A percentile compares a stretch with the other conserved stretches of the same genome.
Conservation (phyloP, 495 filamentous ascomycete species). For the Tuber indicum region DNA sequence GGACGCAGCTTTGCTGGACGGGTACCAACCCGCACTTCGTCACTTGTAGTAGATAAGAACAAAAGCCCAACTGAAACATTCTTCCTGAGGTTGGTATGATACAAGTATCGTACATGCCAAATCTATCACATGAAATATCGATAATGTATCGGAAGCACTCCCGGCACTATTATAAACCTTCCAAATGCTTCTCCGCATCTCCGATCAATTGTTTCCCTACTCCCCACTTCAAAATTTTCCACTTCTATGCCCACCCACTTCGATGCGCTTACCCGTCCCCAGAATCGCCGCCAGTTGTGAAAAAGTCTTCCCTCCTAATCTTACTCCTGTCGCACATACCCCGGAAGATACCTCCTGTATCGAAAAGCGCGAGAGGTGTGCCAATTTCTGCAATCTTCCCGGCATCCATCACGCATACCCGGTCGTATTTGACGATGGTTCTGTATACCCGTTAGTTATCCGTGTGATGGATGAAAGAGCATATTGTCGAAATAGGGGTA, state of each 20-base stretch:
- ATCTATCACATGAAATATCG: neutral
- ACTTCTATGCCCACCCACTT: neutral
- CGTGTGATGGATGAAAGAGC: conserved; percentile 6
- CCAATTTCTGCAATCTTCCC: conserved; percentile 81
- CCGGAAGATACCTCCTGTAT: conserved; percentile 68
- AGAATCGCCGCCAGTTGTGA: conserved; percentile 8
- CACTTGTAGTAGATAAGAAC: neutral
- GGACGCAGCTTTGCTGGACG: too few relatives aligned
- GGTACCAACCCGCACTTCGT: neutral
- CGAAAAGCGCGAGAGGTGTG: conserved; percentile 64
- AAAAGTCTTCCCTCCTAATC: conserved; percentile 69
- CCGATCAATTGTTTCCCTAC: neutral
- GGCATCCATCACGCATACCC: conserved; percentile 91
- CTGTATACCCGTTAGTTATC: conserved; percentile 3
- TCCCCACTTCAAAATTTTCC: neutral
- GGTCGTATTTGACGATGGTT: conserved; percentile 89
- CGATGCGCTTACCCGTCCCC: neutral
- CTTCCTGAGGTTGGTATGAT: neutral
- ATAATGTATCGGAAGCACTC: neutral
- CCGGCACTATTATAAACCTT: neutral
- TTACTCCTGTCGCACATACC: conserved; percentile 90
- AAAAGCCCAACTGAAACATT: neutral
- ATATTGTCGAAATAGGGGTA: neutral
- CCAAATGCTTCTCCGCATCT: neutral
- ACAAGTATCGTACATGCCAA: neutral